Evolutionary conservation across 1,284 basidiomycete species (phyloP), one percentile per base, ranked within the genome.

Genomic region (Leccinum huronense): DNA sequence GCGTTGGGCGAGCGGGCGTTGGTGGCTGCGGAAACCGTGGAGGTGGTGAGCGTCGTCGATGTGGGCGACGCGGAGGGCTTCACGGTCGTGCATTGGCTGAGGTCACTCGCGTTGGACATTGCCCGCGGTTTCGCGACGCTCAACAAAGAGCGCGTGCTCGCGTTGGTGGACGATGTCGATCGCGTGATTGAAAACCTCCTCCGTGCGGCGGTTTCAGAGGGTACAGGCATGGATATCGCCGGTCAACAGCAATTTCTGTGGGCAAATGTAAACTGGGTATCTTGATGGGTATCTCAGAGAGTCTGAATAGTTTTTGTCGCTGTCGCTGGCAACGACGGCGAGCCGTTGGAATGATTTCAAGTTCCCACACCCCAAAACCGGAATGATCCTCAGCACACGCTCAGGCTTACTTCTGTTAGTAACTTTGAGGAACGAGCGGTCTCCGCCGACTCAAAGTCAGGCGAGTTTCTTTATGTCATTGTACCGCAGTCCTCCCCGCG

Each of bases 31-130:
- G 72, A 67, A 14, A 63, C 45, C 0, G 70, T 73, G 5, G 70
- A 69, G 45, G 45, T 48, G 10, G 69, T 63, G 61, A 69, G 68
- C 33, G 73, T 74, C 16, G 71, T 73, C n/a, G 73, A 73, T 10
- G 66, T 59, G 3, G 72, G 70, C 1, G 73, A 73, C 5, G 63
- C 58, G 2, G 67, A 71, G 5, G 80, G 80, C 45, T 78, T 79
- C 62, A 82, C 73, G 34, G 81, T 82, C 10, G 81, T 79, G 65
- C 77, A 75, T 8, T 77, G 79, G 65, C 76, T 77, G 53, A 73
- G 58, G 45, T 69, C 72, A 14, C 76, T 77, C 58, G 76, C 76
- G 53, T 73, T 76, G 30, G 73, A 75, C 66, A 77, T 70, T 33
- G 70, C 73, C 6, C 69, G 71, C 34, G 76, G 75, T 65, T 70